Percentiles rank a stretch among this genome's conserved stretches.
Conservation (phyloP, 805 yeast genomes). For the Wickerhamomyces pijperi region DNA sequence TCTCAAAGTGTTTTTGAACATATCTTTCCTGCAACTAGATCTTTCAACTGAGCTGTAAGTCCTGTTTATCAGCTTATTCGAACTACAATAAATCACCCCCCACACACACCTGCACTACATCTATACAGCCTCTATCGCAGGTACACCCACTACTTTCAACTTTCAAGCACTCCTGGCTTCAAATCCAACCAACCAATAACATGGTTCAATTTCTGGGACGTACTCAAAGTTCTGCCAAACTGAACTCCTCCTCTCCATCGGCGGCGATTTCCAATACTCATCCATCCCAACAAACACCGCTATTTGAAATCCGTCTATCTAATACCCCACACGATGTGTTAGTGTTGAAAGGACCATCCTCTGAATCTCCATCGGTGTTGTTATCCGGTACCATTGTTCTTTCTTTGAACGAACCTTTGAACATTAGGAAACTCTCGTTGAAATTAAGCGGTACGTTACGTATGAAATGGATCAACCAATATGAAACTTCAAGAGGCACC, state of each 20-base stretch:
- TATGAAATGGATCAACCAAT: constrained; percentile 51
- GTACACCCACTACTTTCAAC: no score
- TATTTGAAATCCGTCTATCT: constrained; percentile 45
- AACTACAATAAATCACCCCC: no score
- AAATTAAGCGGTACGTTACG: constrained; percentile 58
- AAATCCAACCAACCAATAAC: no score
- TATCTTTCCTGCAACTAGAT: no score
- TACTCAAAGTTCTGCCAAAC: neutral
- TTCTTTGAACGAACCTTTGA: constrained; percentile 63
- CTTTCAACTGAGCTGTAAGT: no score
- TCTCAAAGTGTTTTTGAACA: no score
- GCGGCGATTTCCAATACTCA: neutral
- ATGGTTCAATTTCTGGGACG: neutral
- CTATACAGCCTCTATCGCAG: no score
- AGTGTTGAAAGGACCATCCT: constrained; percentile 66
- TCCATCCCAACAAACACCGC: constrained; percentile 21
- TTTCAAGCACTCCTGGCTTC: no score
- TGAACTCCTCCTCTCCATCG: neutral
- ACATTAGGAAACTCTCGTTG: constrained; percentile 52
- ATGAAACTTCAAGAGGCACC: constrained; percentile 33
- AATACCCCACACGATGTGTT: constrained; percentile 70
- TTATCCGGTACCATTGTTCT: constrained; percentile 72
- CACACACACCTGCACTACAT: no score
- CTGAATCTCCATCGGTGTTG: constrained; percentile 67
- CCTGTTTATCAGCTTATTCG: no score